A percentile compares a stretch with the other conserved stretches of the same genome.
phyloP scores from a whole-genome alignment of 1,284 basidiomycete species.

The Ceratobasidium sp. region DNA sequence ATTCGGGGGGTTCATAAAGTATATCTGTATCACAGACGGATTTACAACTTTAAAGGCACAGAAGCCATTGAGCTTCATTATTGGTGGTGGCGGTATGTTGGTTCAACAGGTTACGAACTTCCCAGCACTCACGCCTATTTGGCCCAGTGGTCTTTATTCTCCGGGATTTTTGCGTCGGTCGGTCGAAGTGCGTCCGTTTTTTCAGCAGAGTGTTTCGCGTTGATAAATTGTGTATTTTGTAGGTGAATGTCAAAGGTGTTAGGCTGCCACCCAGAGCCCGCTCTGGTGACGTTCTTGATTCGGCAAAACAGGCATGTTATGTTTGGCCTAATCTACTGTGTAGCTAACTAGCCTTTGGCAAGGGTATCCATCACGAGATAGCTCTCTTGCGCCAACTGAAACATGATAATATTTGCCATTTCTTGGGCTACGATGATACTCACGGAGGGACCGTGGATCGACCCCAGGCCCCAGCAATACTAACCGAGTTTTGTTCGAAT shows the following conservation, averaged over 20 bases:
- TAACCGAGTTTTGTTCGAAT: conserved; percentile 8
- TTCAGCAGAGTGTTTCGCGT: not conserved
- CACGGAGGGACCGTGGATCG: conserved; percentile 5
- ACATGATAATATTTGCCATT: not conserved
- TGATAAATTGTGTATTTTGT: not conserved
- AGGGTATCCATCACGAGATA: conserved; percentile 13
- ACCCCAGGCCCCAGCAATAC: conserved; percentile 1
- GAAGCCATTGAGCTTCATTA: not conserved
- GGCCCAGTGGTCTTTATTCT: not conserved
- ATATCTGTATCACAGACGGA: not conserved
- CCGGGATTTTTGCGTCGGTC: not conserved
- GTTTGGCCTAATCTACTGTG: not conserved
- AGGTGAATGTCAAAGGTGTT: conserved; percentile 11
- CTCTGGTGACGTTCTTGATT: conserved; percentile 5
- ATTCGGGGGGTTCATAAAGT: not conserved
- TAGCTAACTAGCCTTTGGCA: not conserved
- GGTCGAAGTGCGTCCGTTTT: not conserved
- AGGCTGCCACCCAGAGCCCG: not conserved
- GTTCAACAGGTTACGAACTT: not conserved
- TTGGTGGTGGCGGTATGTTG: conserved; percentile 8
- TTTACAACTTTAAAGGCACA: conserved; percentile 1
- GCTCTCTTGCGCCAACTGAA: conserved; percentile 12
- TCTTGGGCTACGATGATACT: not conserved
- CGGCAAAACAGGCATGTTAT: not conserved
- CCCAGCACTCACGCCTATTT: not conserved